phyloP scores from a whole-genome alignment of 352 stramenopile genomes.

The Globisporangium emineosum region DNA sequence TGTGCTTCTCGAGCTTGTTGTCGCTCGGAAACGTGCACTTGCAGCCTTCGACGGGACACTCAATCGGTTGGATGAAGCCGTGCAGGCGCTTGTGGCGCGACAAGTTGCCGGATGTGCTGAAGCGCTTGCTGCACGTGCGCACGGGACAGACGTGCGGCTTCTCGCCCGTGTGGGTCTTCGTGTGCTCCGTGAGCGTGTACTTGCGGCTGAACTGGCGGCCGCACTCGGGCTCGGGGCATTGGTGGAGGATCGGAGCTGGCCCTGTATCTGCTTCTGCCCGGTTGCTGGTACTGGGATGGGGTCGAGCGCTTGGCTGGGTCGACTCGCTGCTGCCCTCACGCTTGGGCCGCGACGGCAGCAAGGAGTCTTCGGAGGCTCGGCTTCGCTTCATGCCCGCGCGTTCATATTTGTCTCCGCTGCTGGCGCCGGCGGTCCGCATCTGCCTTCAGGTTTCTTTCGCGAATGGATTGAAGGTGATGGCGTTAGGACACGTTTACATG shows the following conservation, averaged over 20 bases:
- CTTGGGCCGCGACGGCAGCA: neutral
- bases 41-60: slow-evolving; percentile 33
- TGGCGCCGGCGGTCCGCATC: slow-evolving; percentile 3
- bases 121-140: slow-evolving; percentile 8
- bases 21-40: slow-evolving; percentile 36
- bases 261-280: neutral
- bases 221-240: slow-evolving; percentile 27
- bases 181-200: slow-evolving; percentile 52
- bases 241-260: slow-evolving; percentile 14
- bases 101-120: neutral
- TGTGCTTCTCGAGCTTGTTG: slow-evolving; percentile 47
- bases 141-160: slow-evolving; percentile 47
- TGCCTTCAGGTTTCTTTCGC: neutral
- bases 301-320: too few relatives aligned
- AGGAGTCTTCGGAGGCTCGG: neutral
- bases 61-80: slow-evolving; percentile 31
- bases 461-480: slow-evolving; percentile 5
- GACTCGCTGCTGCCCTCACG: neutral
- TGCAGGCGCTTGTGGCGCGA: neutral
- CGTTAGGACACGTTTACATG: neutral
- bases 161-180: too few relatives aligned
- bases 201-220: slow-evolving; percentile 39
- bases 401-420: slow-evolving; percentile 12
- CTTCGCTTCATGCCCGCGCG: slow-evolving; percentile 13
- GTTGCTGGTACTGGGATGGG: too few relatives aligned